Percentiles rank a stretch among this genome's conserved stretches.
Evolutionary conservation across 208 protist genomes (phyloP).

Genomic region (Crithidia bombi): DNA sequence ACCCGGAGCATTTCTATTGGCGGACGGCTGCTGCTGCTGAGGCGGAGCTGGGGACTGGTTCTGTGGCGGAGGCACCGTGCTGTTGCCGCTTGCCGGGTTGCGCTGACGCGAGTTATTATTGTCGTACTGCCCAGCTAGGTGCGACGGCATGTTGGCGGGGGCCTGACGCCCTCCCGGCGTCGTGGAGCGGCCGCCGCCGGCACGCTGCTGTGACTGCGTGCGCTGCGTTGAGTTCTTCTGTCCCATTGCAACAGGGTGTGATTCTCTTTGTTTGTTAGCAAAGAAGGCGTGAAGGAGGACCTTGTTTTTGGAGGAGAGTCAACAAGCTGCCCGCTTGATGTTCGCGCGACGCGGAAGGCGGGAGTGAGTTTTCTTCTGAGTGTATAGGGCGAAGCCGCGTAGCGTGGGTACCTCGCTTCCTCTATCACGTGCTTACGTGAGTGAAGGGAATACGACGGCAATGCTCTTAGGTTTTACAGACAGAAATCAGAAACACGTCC

Average conservation of each 20-base stretch:
- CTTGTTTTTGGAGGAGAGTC: too few species aligned
- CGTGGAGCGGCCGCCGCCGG: conserved; percentile 15
- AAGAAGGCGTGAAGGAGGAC: too few species aligned
- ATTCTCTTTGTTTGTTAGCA: too few species aligned
- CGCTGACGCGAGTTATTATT: conserved; percentile 40
- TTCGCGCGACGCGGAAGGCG: too few species aligned
- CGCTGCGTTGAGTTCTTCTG: conserved; percentile 43
- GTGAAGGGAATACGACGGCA: too few species aligned
- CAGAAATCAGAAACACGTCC: too few species aligned
- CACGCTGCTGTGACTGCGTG: conserved; percentile 26
- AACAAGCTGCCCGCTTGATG: too few species aligned
- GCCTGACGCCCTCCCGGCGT: conserved; percentile 18
- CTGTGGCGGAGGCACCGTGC: conserved; percentile 20
- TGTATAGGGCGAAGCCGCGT: too few species aligned
- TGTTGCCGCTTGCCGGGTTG: conserved; percentile 12
- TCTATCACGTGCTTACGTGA: too few species aligned
- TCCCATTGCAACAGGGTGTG: conserved; percentile 36
- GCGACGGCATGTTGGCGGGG: conserved; percentile 61
- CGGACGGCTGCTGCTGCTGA: conserved; percentile 29
- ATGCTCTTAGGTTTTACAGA: too few species aligned
- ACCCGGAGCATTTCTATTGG: conserved; percentile 25
- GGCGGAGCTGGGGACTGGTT: conserved; percentile 26
- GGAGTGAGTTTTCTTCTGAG: too few species aligned
- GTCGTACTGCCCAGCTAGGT: conserved; percentile 78
- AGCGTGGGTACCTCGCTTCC: too few species aligned